Evolutionary conservation across 805 yeast species (phyloP), one percentile per base, ranked within the genome.

Genomic region (Kodamaea sagamina): DNA sequence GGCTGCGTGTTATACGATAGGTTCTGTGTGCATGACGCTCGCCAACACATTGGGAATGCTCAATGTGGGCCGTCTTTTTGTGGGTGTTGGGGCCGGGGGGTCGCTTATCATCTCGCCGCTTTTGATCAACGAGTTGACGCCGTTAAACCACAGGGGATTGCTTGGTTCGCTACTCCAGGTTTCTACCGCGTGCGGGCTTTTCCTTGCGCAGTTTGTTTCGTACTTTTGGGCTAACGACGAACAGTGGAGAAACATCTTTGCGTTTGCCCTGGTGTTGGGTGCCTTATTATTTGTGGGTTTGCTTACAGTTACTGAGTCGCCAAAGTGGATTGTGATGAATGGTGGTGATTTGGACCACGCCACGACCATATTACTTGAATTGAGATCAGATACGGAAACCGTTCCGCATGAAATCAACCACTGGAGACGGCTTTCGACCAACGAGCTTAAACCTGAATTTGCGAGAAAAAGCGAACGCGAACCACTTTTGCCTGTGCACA

Each of bases 51-150:
- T 45, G 9, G 31, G 17, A n/a, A 25, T 39, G 32, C 42, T 70
- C 16, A 50, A 60, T 36, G 2, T 57, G 1, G 74, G 74, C 1
- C 55, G 74, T 16, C 54, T 69, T 19, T 32, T 67, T 3, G 54
- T 53, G 29, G 75, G 75, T 2, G 15, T 69, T 12, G 74, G 64
- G 3, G 70, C 73, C 3, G 75, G 74, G 3, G 53, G 65, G 6
- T 56, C 68, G 3, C 57, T 68, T 43, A 67, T 68, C n/a, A 62
- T 68, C 28, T 61, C 74, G 10, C 75, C 74, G 4, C 61, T 71
- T 32, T 53, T 68, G 38, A 57, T 71, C 40, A 69, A 63, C 47
- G 75, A 71, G 45, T 43, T 70, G 12, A 57, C 75, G 0, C 74
- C 75, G 0, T 48, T 59, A 9, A 65, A 63, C 46, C 71, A 68